phyloP scores from a whole-genome alignment of 2,329 filamentous ascomycete genomes.

The Nigrospora sphaerica region DNA sequence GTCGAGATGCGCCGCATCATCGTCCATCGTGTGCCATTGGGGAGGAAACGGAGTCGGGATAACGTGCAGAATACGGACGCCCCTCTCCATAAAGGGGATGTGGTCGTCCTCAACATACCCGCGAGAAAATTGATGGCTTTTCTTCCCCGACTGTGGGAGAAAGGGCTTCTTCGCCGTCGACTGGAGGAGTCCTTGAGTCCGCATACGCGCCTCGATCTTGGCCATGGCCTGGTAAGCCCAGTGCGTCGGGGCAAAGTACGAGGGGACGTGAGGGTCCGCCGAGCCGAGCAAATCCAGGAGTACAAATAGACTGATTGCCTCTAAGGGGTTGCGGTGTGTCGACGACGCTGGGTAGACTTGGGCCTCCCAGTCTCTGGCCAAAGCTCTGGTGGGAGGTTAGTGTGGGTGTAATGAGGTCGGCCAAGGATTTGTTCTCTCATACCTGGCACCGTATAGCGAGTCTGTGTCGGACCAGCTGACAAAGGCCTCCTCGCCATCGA shows the following conservation, averaged over 20 bases:
- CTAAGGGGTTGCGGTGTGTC: conserved; percentile 66
- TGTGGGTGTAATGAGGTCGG: background rate
- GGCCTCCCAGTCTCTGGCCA: conserved; percentile 76
- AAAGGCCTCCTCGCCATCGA: conserved; percentile 96
- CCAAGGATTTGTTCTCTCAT: conserved; percentile 13
- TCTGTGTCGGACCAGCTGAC: conserved; percentile 70
- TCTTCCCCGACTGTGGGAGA: conserved; percentile 56
- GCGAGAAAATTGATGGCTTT: conserved; percentile 34
- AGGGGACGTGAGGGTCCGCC: conserved; percentile 63
- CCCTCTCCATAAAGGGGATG: conserved; percentile 78
- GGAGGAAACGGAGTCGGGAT: conserved; percentile 77
- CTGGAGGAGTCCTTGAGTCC: conserved; percentile 52
- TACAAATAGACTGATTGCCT: conserved; percentile 80
- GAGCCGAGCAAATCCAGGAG: conserved; percentile 84
- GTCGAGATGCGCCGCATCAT: conserved; percentile 82
- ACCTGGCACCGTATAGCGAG: conserved; percentile 83
- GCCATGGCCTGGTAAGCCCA: conserved; percentile 85
- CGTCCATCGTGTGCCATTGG: conserved; percentile 81
- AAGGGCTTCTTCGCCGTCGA: conserved; percentile 46
- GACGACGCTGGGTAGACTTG: conserved; percentile 63
- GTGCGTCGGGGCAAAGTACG: conserved; percentile 84
- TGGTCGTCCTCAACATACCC: conserved; percentile 77
- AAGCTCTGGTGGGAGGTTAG: conserved; percentile 34
- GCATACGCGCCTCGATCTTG: conserved; percentile 65
- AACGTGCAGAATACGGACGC: conserved; percentile 82